Evolutionary conservation across 2,329 filamentous ascomycete species (phyloP).

Genomic region (Atkinsonella texensis): DNA sequence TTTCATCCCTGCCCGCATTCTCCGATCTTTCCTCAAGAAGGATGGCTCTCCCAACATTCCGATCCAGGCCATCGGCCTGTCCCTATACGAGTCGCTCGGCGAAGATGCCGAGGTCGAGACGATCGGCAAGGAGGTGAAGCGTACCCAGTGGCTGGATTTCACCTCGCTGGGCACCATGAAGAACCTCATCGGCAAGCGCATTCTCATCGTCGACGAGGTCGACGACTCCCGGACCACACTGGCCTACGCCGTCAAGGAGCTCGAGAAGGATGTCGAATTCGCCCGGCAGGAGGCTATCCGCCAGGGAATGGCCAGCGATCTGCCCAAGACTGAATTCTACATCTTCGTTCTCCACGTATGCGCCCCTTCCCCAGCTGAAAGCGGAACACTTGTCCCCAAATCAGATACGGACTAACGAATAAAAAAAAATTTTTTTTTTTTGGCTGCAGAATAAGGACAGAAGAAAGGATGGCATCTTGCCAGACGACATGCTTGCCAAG

Average conservation of each 20-base stretch:
- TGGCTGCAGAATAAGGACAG: conserved; percentile 84
- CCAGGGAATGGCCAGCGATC: conserved; percentile 53
- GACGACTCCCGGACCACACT: conserved; percentile 91
- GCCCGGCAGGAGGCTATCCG: conserved; percentile 62
- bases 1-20: conserved; percentile 92
- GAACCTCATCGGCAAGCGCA: conserved; percentile 80
- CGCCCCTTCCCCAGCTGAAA: conserved; percentile 13
- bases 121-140: conserved; percentile 86
- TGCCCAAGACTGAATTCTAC: conserved; percentile 68
- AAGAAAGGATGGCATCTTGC: conserved; percentile 79
- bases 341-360: conserved; percentile 90
- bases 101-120: conserved; percentile 46
- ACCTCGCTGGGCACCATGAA: conserved; percentile 70
- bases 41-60: conserved; percentile 85
- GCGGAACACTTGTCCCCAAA: background rate
- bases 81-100: conserved; percentile 81
- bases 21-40: conserved; percentile 93
- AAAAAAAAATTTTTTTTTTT: background rate
- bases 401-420: background rate
- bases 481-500: conserved; percentile 61
- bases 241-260: conserved; percentile 84
- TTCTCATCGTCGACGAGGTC: conserved; percentile 90
- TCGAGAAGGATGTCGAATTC: conserved; percentile 84
- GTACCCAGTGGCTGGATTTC: conserved; percentile 96
- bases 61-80: conserved; percentile 97